Base-by-base conservation (phyloP, 1,139 yeast species). In the Zygosaccharomyces sapae region DNA sequence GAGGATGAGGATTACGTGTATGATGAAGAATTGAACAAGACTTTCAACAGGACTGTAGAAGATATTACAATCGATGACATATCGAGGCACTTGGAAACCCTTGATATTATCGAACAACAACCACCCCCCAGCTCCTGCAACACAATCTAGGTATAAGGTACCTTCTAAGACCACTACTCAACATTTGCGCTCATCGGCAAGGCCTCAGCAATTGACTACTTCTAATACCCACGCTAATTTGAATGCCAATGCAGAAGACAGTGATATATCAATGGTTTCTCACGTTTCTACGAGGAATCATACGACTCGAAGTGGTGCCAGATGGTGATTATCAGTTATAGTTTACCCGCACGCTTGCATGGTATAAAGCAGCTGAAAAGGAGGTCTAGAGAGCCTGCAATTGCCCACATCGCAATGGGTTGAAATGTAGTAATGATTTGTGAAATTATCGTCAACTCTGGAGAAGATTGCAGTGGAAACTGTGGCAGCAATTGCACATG, bases 61-160 rank as follows among this genome's bases (percentile, higher is more conserved):
- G 70, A 66, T 50, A 65, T 66, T 38, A 64, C 70, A 5, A 63
- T 66, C 44, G 69, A 65, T 53, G 70, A 66, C 38, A 64, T 66
- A 5, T 66, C 70, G 1, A 57, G 67, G 44, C 69, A 66, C 42
- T 51, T 66, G 39, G 69, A 65, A 48, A 62, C 66, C 10, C 53
- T 66, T 24, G 70, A 66, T 18, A 55, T 65, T 12, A 55, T 58
- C 33, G 58, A 61, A 43, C 38, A 44, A n/a, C 54, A 52, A 18
- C 55, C 52, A 10, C 25, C 57, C 57, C 8, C 51, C 45, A 3
- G 45, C 48, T 3, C 42, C 29, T 44, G 30, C 42, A 10, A 24
- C 22, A 13, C 49, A 43, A 38, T 29, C 36, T 31, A 54, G 52
- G 50, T 61, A 62, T 50, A 59, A 59, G 45, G 55, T 60, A 29